Evolutionary conservation across 2,329 filamentous ascomycete species (phyloP), one percentile per base, ranked within the genome.

Genomic region (Lecanosticta acicola): DNA sequence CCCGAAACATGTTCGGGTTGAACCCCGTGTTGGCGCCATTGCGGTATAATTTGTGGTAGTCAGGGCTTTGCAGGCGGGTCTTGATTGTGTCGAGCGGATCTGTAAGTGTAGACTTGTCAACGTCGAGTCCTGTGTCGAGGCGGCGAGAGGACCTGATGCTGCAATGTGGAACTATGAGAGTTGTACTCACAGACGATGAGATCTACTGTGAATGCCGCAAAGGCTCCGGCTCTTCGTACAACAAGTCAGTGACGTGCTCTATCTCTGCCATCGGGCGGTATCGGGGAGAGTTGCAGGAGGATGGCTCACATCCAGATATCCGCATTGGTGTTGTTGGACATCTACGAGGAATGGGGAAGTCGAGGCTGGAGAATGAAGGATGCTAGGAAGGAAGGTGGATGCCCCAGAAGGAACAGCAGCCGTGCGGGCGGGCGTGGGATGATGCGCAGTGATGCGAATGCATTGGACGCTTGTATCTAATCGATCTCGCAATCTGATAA

Each of bases 11-110:
- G 16, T 76, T 65, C 43, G 74, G 71, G 36, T 75, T 78, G 24
- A 79, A 66, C 1, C 72, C 71, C 11, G 76, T 75, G 17, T 78
- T 76, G 1, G 69, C 67, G 13, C 74, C 73, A 68, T 83, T 69
- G 50, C 74, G 78, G 62, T 82, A 91, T 0, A 83, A 74, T 40
- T 76, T 76, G 32, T 79, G 71, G 68, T 89, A 93, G 58, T 89
- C 79, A 10, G 81, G 83, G 43, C 84, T 88, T 64, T 94, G 89
- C 39, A 87, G 77, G 8, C 89, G 79, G 5, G 89, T 95, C 65
- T 95, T 95, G 59, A 95, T 73, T 0, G 89, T 96, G 64, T 95
- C 90, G 13, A 95, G 74, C 0, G 89, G 90, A 60, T 93, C 19
- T 29, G 24, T 5, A 29, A 29, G 11, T n/a, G n/a, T 5, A 18